Evolutionary conservation across 2,329 filamentous ascomycete genomes (phyloP), one percentile per base, ranked within the genome.

Genomic region (Ophiosphaerella herpotricha): DNA sequence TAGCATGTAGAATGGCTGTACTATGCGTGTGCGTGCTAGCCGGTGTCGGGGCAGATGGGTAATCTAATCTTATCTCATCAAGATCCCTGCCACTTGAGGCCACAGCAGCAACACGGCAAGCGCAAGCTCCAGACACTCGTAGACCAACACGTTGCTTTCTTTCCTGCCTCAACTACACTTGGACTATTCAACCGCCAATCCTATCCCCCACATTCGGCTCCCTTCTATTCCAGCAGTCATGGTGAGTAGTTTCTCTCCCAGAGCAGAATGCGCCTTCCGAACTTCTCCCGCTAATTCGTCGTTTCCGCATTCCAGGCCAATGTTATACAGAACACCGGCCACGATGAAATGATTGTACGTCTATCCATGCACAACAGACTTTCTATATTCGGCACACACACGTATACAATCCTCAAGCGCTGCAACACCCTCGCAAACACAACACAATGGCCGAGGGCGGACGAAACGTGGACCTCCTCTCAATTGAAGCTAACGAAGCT

Each of bases 321-420:
- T 80, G 85, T 90, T 67, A 91, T 92, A 76, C 84, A 88, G 60
- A 91, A 90, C 76, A 89, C 88, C 55, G 88, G 89, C 71, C 94
- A 99, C 80, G 93, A 97, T 88, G 93, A 97, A 75, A 97, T 97
- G 93, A 97, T 99, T 84, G 93, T 97, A 91, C 70, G 90, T 85
- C 63, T 31, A 44, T 48, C 21, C 12, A 31, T 48, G 18, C 46
- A 40, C 32, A 38, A 31, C 18, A 42, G 14, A 6, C 16, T 14
- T 24, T 44, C 51, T 51, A 40, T 47, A 39, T 41, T 23, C 38
- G 37, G n/a, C 39, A 23, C 14, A 35, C 12, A 21, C 35, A 7
- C 14, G 24, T 33, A 34, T 26, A 43, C 34, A 32, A 21, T 24
- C 16, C 40, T 39, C 34, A 23, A 37, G 13, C 21, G 13, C 4